phyloP scores from a whole-genome alignment of 225 moss, liverwort and hornwort genomes.

The Straminergon stramineum region DNA sequence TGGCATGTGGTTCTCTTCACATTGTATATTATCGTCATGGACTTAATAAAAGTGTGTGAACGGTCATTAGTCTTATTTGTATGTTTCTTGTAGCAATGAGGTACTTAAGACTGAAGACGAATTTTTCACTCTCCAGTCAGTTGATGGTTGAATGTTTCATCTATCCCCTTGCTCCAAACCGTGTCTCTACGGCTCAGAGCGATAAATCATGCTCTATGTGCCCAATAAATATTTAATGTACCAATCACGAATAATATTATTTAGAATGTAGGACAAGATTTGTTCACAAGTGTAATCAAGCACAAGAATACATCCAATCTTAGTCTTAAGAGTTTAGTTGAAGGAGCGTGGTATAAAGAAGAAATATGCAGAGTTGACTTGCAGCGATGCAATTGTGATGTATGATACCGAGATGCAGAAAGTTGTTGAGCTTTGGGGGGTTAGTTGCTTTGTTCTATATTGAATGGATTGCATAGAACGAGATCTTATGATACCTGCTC shows the following conservation, averaged over 20 bases:
- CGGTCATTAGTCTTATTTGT: neutral
- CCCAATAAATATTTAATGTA: neutral
- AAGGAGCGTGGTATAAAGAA: neutral
- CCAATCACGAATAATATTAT: neutral
- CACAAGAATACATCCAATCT: neutral
- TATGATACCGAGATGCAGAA: neutral
- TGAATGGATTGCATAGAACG: neutral
- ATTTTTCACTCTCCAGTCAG: neutral
- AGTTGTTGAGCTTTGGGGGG: neutral
- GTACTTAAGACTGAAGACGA: neutral
- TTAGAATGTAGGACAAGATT: neutral
- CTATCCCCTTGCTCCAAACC: neutral
- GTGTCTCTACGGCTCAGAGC: neutral
- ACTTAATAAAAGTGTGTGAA: conserved; percentile 1
- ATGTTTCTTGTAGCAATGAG: neutral
- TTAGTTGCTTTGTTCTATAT: neutral
- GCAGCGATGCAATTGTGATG: neutral
- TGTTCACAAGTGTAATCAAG: neutral
- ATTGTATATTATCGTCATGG: conserved; percentile 7
- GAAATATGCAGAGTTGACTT: neutral
- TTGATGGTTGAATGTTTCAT: neutral
- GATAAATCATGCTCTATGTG: neutral
- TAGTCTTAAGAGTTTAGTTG: neutral
- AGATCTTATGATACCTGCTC: neutral
- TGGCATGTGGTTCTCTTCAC: neutral